Evolutionary conservation across 768 basidiomycete species (phyloP).

Genomic region (Chalciporus piperatus): DNA sequence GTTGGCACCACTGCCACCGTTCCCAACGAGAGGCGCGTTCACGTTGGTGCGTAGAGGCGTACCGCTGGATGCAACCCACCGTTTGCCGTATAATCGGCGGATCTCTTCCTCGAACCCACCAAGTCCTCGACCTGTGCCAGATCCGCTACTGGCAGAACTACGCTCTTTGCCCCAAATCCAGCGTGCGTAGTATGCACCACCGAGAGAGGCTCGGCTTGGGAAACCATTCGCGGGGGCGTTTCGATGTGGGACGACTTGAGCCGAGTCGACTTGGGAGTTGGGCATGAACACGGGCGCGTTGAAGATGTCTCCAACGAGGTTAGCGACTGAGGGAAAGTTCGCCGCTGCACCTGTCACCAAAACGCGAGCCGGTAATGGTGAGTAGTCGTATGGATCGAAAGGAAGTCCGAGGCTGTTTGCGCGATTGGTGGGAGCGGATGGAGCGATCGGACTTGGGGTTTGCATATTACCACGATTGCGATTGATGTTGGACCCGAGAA

Average conservation of each 20-base stretch:
- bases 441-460: slow-evolving; percentile 21
- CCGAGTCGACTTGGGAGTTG: slow-evolving; percentile 71
- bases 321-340: slow-evolving; percentile 80
- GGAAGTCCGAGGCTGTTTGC: slow-evolving; percentile 54
- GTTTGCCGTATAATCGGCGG: slow-evolving; percentile 62
- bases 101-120: slow-evolving; percentile 81
- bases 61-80: slow-evolving; percentile 70
- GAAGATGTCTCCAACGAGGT: slow-evolving; percentile 79
- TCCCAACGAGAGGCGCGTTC: slow-evolving; percentile 37
- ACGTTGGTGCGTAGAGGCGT: slow-evolving; percentile 58
- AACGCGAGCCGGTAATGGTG: slow-evolving; percentile 61
- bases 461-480: slow-evolving; percentile 34
- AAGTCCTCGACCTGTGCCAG: slow-evolving; percentile 38
- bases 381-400: slow-evolving; percentile 78
- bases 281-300: slow-evolving; percentile 79
- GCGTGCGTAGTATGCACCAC: slow-evolving; percentile 74
- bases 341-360: slow-evolving; percentile 77
- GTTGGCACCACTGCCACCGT: slow-evolving; percentile 48
- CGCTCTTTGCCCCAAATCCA: slow-evolving; percentile 83
- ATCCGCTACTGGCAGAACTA: slow-evolving; percentile 25
- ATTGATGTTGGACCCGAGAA: slow-evolving; percentile 47
- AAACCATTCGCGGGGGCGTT: slow-evolving; percentile 71
- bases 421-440: slow-evolving; percentile 21
- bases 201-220: slow-evolving; percentile 67
- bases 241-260: slow-evolving; percentile 64